Base-by-base conservation (phyloP, 495 filamentous ascomycete species). In the Opeltia flavorubescens region DNA sequence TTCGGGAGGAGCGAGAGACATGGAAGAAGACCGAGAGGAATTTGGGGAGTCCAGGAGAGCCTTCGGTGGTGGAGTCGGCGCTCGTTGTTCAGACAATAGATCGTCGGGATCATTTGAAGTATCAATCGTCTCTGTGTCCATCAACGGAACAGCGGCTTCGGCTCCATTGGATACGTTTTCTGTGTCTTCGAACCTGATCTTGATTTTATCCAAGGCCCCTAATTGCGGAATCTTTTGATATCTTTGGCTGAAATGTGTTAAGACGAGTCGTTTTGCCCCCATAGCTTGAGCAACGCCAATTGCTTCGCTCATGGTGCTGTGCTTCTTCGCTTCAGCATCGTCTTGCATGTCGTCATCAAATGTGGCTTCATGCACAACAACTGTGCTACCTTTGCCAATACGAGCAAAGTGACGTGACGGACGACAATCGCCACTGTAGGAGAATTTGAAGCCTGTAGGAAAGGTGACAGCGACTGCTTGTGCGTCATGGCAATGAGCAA, bases 221-320 rank as follows among this genome's bases (percentile, higher is more conserved):
- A 83, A 61, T 8, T 70, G 61, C 5, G 83, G 78, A 21, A 89
- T 56, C 65, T 95, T 95, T 55, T 86, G 84, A 62, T 98, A 98
- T n/a, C 91, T 70, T 62, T 98, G 91, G 26, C 78, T 84, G 64
- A 98, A 98, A 64, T 98, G 91, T 20, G 93, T 96, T 34, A 98
- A 68, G 46, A 95, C 54, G 15, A 89, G 75, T 18, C 80, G 66
- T 44, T 74, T 70, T 1, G 88, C 89, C 12, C 71, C 56, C 93
- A 98, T 98, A 24, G 62, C 62, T 23, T 69, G 71, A 21, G 79
- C 93, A 4, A 95, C 73, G 33, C 69, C 74, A 12, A 98, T 67
- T 12, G 91, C 91, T 63, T 96, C 91, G 13, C 72, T 67, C 30
- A 81, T 80, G 5, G 91, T 98, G 17, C 73, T 83, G 62, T 98